These are phyloP conservation scores for Euphorbia tirucalli DNA, from an alignment of 345 rosid genomes.

Conservation along the genomic window DNA sequence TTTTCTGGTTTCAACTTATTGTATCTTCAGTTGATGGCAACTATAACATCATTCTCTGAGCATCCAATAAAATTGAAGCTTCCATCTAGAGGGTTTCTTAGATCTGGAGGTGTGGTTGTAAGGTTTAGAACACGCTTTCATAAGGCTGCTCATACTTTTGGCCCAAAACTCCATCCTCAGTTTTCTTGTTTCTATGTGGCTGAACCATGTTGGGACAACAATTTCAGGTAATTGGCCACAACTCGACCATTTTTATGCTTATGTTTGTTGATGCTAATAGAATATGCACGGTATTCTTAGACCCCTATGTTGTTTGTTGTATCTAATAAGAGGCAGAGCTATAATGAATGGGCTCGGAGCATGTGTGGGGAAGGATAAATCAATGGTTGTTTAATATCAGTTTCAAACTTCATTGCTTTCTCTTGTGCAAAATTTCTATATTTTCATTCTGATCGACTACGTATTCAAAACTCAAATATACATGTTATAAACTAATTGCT, in stretches of 20 bases:
- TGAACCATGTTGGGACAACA: constrained; percentile 32
- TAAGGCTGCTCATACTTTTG: constrained; percentile 29
- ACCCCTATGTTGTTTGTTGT: background rate
- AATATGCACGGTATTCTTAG: background rate
- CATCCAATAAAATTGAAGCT: constrained; percentile 23
- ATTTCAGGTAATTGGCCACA: constrained; percentile 35
- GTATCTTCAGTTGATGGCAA: constrained; percentile 37
- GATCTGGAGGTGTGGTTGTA: constrained; percentile 28
- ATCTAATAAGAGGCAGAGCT: background rate
- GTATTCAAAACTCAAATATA: background rate
- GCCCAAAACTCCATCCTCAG: constrained; percentile 35
- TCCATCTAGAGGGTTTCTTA: constrained; percentile 22
- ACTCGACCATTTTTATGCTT: background rate
- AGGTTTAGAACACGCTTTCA: constrained; percentile 24
- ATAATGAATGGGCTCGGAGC: background rate
- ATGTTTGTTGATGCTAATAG: background rate
- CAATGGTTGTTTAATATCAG: background rate
- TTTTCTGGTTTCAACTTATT: constrained; percentile 18
- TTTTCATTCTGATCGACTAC: background rate
- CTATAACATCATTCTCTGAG: constrained; percentile 27
- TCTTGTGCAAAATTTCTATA: background rate
- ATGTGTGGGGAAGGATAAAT: background rate
- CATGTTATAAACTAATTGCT: background rate
- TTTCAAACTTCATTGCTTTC: background rate
- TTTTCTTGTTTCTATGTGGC: constrained; percentile 30